Evolutionary conservation across 192 early-diverging fungal genomes (phyloP), one percentile per base, ranked within the genome.

Genomic region (Physocladia obscura): DNA sequence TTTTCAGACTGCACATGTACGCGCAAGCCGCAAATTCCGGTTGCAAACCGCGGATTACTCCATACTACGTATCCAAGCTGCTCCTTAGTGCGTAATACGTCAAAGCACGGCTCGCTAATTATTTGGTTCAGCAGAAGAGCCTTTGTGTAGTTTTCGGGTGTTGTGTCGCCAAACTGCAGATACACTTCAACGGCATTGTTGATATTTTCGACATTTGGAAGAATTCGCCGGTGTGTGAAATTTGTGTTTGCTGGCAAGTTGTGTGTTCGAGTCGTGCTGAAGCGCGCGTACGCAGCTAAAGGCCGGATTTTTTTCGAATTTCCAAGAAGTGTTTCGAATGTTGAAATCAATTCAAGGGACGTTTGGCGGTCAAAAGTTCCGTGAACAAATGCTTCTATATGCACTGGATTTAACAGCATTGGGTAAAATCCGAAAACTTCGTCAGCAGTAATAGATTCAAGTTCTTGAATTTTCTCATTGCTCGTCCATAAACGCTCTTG

Each of bases 131-230:
- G 62, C 44, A 98, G 83, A 27, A 82, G 81, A n/a, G 92, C 76
- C n/a, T 85, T 74, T 32, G 86, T 88, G 44, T 93, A 90, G 37
- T 85, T 73, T 24, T 80, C 74, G 39, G 65, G 78, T 6, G 81
- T 81, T 22, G 84, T 78, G 64, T 85, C 81, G 11, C 95, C 93
- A 31, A 93, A 78, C 68, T 93, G 91, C 17, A 94, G 68, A 70
- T 90, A 93, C 70, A 93, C 86, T 57, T 95, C 93, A 29, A 96
- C 85, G 49, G 92, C 90, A 60, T 90, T 93, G 75, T 98, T 96
- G 47, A 94, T 74, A 73, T 98, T 93, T 39, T 90, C 81, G 13
- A 81, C 74, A 67, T 95, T 93, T 0, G 88, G 89, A 0, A 92
- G 90, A 26, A 34, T 22, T 19, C 69, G 69, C 32, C 69, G 69